A percentile compares a stretch with the other conserved stretches of the same genome.
Evolutionary conservation across 2,329 filamentous ascomycete genomes (phyloP).

Genomic region (Exophiala mesophila): DNA sequence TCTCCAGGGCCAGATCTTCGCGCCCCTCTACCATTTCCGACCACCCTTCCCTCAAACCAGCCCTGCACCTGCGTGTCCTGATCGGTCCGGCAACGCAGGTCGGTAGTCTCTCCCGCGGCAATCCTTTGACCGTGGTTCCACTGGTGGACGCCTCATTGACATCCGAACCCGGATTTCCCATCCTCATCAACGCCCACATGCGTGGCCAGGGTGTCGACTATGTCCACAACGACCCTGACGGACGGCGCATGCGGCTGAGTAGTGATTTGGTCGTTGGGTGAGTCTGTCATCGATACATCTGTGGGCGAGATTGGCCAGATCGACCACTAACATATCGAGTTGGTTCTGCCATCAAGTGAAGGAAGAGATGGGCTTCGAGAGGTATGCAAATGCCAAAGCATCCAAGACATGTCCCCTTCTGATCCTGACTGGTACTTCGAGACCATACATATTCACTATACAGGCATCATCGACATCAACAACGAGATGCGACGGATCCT

Average conservation of each 20-base stretch:
- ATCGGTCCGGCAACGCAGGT: constrained; percentile 4
- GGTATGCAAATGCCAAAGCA: no score
- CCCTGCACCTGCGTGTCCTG: constrained; percentile 37
- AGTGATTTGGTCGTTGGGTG: constrained; percentile 39
- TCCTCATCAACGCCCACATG: constrained; percentile 35
- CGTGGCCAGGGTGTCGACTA: constrained; percentile 39
- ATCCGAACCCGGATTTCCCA: constrained; percentile 33
- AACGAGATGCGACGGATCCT: constrained; percentile 34
- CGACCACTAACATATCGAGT: no score
- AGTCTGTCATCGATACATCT: constrained; percentile 11
- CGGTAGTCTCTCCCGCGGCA: constrained; percentile 34
- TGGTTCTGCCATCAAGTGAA: background rate
- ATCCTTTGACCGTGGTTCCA: constrained; percentile 35
- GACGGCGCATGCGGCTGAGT: constrained; percentile 37
- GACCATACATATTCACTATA: constrained; percentile 39
- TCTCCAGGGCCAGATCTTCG: background rate
- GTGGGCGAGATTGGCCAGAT: no score
- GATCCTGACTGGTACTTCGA: no score
- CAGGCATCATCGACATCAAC: constrained; percentile 35
- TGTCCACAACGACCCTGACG: constrained; percentile 38
- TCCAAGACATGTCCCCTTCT: no score
- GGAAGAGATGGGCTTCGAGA: background rate
- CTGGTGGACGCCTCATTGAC: constrained; percentile 36
- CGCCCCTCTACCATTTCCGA: constrained; percentile 29
- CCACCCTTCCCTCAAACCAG: constrained; percentile 37